These are phyloP conservation scores for Magnaporthiopsis incrustans DNA, from an alignment of 2,329 filamentous ascomycete genomes.

Conservation along the genomic window DNA sequence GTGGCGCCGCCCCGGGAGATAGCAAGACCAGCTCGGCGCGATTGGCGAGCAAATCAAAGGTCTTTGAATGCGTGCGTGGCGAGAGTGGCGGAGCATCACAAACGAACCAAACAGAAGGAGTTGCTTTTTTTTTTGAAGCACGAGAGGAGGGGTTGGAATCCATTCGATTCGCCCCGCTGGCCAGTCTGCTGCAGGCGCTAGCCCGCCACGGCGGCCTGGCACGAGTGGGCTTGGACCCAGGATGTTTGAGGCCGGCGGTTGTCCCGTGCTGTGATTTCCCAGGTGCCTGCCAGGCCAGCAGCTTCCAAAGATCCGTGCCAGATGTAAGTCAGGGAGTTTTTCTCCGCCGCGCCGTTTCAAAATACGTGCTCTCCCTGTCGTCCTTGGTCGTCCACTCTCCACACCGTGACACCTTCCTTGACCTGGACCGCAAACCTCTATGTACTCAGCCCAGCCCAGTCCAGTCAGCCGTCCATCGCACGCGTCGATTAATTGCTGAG, in stretches of 20 bases:
- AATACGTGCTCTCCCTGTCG: not conserved
- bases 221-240: not conserved
- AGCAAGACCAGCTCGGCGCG: not conserved
- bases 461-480: not conserved
- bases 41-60: not conserved
- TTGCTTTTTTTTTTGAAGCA: no score
- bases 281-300: no score
- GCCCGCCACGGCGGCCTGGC: not conserved
- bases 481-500: not conserved
- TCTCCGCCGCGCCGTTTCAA: not conserved
- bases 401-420: not conserved
- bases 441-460: not conserved
- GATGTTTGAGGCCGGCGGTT: no score
- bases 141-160: no score
- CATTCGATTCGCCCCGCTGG: no score
- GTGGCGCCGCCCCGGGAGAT: not conserved
- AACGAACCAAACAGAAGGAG: no score
- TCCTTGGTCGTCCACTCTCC: no score
- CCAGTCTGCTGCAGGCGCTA: no score
- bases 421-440: not conserved
- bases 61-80: no score
- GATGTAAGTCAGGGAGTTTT: not conserved
- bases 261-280: no score
- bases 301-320: not conserved
- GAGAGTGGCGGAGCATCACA: no score